These are phyloP conservation scores for Tarenaya hassleriana DNA, from an alignment of 345 rosid species.

Conservation along the genomic window DNA sequence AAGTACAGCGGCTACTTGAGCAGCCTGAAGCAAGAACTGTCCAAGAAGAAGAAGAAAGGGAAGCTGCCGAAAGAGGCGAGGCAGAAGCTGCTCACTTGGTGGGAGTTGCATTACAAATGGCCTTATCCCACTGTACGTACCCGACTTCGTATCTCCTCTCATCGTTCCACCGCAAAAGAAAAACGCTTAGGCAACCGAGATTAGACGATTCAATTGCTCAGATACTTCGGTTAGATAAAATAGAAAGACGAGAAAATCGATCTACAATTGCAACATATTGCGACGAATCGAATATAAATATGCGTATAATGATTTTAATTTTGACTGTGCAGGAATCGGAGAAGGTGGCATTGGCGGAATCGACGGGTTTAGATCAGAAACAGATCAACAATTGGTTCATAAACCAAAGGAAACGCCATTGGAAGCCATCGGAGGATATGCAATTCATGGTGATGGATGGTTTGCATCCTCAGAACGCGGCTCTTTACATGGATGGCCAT, in stretches of 20 bases:
- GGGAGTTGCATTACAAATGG: slow-evolving; percentile 99
- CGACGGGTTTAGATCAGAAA: slow-evolving; percentile 97
- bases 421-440: slow-evolving; percentile 99
- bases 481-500: slow-evolving; percentile 87
- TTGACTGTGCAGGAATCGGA: slow-evolving; percentile 62
- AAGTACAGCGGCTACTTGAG: slow-evolving; percentile 95
- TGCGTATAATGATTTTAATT: neutral
- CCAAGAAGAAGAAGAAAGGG: slow-evolving; percentile 98
- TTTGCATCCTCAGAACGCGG: slow-evolving; percentile 70
- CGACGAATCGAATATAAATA: no score
- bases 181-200: neutral
- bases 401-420: slow-evolving; percentile 94
- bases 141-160: neutral
- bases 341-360: slow-evolving; percentile 91
- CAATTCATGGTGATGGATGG: slow-evolving; percentile 99
- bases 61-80: slow-evolving; percentile 98
- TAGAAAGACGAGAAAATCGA: no score
- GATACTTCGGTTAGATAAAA: no score
- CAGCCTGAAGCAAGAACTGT: slow-evolving; percentile 91
- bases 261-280: no score
- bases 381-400: slow-evolving; percentile 99
- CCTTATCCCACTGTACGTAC: slow-evolving; percentile 89
- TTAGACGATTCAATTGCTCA: neutral
- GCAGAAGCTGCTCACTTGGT: slow-evolving; percentile 95
- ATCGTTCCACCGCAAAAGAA: neutral